Evolutionary conservation across 257 asterid species (phyloP), one percentile per base, ranked within the genome.

Genomic region (Voacanga thouarsii): DNA sequence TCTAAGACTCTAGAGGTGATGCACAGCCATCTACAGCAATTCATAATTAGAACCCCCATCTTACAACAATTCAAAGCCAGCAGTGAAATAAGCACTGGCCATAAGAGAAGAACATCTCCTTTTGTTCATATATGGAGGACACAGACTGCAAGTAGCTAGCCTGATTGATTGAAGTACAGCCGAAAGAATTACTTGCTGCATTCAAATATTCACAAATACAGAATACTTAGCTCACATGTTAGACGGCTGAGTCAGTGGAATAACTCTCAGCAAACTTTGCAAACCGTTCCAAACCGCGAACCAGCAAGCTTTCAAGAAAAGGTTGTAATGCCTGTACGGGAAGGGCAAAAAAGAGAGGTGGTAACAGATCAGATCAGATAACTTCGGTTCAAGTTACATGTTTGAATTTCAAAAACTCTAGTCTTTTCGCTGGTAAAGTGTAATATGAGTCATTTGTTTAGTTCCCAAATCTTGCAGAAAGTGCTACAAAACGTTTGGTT

Each of bases 251-350:
- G 68, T 90, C 88, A 63, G 89, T 88, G 14, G 94, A 71, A 82
- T 85, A 85, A 81, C 61, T 87, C 78, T 81, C 87, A 16, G 89
- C 95, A 63, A 89, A 91, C 55, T 37, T 82, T 30, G 94, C 92
- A 76, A 94, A 92, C 51, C 81, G 83, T 75, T 90, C 90, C 86
- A 94, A 78, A 26, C 95, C 97, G 4, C 87, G 89, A 0, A 55
- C 44, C 80, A 94, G 95, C 87, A 94, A 87, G 88, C 88, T 87
- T 78, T 90, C 87, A 26, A 90, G 92, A 83, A 94, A 89, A 68
- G 98, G 98, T 81, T 82, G 89, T 83, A 92, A 83, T 7, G 97
- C 97, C 98, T 94, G 76, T n/a, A 70, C 14, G 21, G 11, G 23
- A 84, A 57, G 79, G 66, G 59, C 72, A 67, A 18, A 56, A 51